Conservation (phyloP, 768 basidiomycete species). For the Rhizopogon vesiculosus region DNA sequence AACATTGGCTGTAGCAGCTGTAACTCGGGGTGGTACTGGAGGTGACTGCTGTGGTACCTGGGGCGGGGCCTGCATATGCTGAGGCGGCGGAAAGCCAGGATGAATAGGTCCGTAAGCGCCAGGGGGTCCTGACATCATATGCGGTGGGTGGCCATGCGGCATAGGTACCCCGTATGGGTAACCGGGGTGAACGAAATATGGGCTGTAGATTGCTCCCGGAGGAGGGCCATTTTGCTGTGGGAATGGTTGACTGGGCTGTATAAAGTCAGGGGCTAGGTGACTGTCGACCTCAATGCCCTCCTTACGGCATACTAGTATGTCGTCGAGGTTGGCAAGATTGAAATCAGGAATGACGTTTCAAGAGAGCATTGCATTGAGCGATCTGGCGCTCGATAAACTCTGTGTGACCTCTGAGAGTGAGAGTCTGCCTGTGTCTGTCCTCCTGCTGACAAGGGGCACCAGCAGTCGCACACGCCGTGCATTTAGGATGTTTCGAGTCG, state of each 20-base stretch:
- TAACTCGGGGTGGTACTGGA: conserved; percentile 18
- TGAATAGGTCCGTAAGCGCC: conserved; percentile 52
- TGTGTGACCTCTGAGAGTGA: conserved; percentile 80
- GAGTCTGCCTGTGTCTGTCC: conserved; percentile 81
- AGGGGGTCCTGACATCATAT: conserved; percentile 36
- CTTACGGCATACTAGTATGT: conserved; percentile 50
- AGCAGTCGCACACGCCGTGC: conserved; percentile 79
- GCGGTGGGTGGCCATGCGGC: conserved; percentile 40
- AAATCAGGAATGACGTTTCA: conserved; percentile 74
- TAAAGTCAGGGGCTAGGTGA: conserved; percentile 20
- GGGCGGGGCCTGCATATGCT: conserved; percentile 30
- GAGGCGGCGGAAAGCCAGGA: conserved; percentile 52
- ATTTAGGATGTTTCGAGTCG: conserved; percentile 86
- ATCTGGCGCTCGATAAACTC: conserved; percentile 81
- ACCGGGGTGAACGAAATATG: conserved; percentile 36
- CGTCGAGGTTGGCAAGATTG: conserved; percentile 60
- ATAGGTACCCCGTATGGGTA: conserved; percentile 40
- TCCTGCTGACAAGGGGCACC: conserved; percentile 82
- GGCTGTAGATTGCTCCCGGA: conserved; percentile 26
- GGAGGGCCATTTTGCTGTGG: conserved; percentile 20
- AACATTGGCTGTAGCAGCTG: conserved; percentile 16
- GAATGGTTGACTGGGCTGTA: conserved; percentile 30
- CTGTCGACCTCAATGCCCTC: conserved; percentile 58
- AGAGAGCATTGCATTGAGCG: conserved; percentile 70
- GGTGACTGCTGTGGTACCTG: conserved; percentile 29